Percentiles rank a stretch among this genome's conserved stretches.
Conservation (phyloP, 768 basidiomycete species). For the Terana coerulea region DNA sequence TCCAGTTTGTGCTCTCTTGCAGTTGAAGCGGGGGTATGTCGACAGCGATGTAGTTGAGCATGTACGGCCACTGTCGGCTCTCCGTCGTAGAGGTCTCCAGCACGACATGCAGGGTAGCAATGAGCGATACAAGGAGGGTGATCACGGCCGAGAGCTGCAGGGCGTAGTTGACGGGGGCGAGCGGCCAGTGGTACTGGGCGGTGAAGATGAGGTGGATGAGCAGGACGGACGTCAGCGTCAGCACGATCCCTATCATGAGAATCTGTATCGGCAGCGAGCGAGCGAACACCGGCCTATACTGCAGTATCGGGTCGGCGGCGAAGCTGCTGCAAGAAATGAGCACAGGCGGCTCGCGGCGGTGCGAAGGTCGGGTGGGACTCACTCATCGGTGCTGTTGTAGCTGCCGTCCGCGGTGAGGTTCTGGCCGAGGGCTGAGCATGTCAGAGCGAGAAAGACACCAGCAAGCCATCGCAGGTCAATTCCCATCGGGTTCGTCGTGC, state of each 20-base stretch:
- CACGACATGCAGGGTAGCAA: constrained; percentile 75
- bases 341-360: neutral
- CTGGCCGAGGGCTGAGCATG: neutral
- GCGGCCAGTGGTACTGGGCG: constrained; percentile 92
- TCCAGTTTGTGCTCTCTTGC: constrained; percentile 47
- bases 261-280: constrained; percentile 91
- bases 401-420: constrained; percentile 1
- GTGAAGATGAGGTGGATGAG: constrained; percentile 93
- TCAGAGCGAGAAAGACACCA: neutral
- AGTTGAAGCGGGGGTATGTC: constrained; percentile 56
- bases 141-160: constrained; percentile 84
- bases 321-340: constrained; percentile 20
- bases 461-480: neutral
- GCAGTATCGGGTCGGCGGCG: constrained; percentile 66
- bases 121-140: constrained; percentile 72
- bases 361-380: neutral
- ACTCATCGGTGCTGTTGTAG: constrained; percentile 5
- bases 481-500: neutral
- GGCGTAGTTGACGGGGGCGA: constrained; percentile 88
- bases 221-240: constrained; percentile 82
- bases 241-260: constrained; percentile 76
- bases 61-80: constrained; percentile 87
- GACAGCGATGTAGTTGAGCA: constrained; percentile 89
- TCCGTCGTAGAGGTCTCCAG: constrained; percentile 54
- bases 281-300: constrained; percentile 75